phyloP scores from a whole-genome alignment of 2,329 filamentous ascomycete species.

The Mollisiaceae sp. region DNA sequence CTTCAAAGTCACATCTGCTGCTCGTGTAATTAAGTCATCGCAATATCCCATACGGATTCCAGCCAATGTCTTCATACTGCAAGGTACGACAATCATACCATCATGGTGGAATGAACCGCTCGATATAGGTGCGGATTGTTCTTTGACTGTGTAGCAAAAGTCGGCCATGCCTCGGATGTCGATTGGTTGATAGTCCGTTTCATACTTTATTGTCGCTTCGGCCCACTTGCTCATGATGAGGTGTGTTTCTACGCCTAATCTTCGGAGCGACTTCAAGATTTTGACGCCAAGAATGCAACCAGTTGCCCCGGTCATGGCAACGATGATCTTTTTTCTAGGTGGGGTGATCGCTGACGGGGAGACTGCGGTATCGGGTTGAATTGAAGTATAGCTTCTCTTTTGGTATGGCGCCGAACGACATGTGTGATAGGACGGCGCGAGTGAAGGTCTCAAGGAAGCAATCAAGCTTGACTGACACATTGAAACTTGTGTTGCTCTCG shows the following conservation, averaged over 20 bases:
- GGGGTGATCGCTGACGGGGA: not conserved
- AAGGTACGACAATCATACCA: conserved; percentile 55
- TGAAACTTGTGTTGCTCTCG: not conserved
- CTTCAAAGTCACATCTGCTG: conserved; percentile 54
- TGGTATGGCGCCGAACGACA: not conserved
- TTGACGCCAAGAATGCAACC: conserved; percentile 51
- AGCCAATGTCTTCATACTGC: conserved; percentile 55
- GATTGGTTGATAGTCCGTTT: conserved; percentile 47
- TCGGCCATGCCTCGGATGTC: conserved; percentile 48
- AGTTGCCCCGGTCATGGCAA: conserved; percentile 57
- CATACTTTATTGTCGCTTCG: conserved; percentile 52
- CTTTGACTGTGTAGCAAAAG: conserved; percentile 47
- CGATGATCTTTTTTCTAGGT: conserved; percentile 46
- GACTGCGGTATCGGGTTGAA: not conserved
- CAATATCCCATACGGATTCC: conserved; percentile 48
- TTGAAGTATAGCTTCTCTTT: not conserved
- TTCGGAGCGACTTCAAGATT: conserved; percentile 47
- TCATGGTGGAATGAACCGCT: conserved; percentile 51
- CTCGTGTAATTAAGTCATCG: conserved; percentile 52
- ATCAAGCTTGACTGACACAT: not conserved
- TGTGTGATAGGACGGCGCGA: not conserved
- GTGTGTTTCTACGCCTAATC: conserved; percentile 53
- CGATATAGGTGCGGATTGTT: conserved; percentile 52
- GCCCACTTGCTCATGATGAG: conserved; percentile 56
- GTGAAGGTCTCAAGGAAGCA: not conserved